Percentiles rank a stretch among this genome's conserved stretches.
These are phyloP conservation scores for Diaporthe humulicola DNA, from an alignment of 2,329 filamentous ascomycete genomes.

Conservation along the genomic window DNA sequence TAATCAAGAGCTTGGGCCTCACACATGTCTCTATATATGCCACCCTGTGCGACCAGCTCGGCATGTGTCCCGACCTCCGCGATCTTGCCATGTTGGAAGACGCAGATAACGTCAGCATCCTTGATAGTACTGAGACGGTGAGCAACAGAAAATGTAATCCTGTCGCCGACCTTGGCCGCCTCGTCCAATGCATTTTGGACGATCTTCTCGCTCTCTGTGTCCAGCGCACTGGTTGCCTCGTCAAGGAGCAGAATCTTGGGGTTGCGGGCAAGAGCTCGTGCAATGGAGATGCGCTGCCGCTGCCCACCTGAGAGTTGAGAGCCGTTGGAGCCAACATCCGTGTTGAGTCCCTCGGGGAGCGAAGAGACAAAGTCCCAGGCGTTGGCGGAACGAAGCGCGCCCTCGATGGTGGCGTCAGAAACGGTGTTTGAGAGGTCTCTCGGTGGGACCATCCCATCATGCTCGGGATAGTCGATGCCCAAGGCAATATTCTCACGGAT, in stretches of 20 bases:
- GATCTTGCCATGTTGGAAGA: slow-evolving; percentile 50
- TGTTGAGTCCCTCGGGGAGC: slow-evolving; percentile 34
- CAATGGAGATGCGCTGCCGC: slow-evolving; percentile 34
- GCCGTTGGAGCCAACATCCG: slow-evolving; percentile 12
- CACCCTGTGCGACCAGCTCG: slow-evolving; percentile 10
- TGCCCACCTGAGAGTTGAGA: slow-evolving; percentile 33
- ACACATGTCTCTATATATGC: slow-evolving; percentile 29
- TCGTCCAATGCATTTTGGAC: slow-evolving; percentile 49
- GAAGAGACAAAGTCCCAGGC: slow-evolving; percentile 45
- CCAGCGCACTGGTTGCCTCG: slow-evolving; percentile 69
- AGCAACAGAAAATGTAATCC: slow-evolving; percentile 77
- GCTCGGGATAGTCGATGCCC: slow-evolving; percentile 43
- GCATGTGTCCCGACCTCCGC: slow-evolving; percentile 48
- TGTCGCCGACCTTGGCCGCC: slow-evolving; percentile 61
- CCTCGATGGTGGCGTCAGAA: slow-evolving; percentile 44
- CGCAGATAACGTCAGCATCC: slow-evolving; percentile 56
- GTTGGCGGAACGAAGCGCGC: slow-evolving; percentile 47
- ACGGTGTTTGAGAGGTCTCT: neutral
- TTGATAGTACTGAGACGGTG: slow-evolving; percentile 69
- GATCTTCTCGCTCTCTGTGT: slow-evolving; percentile 71
- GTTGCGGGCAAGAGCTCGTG: slow-evolving; percentile 31
- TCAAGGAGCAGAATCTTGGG: slow-evolving; percentile 50
- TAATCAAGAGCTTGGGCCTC: slow-evolving; percentile 7
- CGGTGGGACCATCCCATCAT: neutral
- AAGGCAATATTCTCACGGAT: slow-evolving; percentile 50